Base-by-base conservation (phyloP, 1,284 basidiomycete genomes). In the Cutaneotrichosporon mucoides region DNA sequence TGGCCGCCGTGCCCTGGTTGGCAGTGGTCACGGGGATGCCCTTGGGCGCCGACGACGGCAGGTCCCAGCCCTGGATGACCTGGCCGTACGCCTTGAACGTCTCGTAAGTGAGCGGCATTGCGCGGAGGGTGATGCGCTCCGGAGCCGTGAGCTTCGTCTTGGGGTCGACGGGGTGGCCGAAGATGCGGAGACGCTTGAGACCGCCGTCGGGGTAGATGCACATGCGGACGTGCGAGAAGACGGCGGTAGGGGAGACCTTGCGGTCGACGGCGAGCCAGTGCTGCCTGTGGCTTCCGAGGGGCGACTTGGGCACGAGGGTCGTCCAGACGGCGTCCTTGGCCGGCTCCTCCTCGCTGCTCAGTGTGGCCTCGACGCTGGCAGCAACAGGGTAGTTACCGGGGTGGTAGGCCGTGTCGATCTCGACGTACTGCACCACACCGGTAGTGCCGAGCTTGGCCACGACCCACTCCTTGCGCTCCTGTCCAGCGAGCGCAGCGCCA, bases 181-280 rank as follows among this genome's bases (percentile, higher is more conserved):
- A 82, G 50, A 98, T 76, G 53, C 95, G 85, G 24, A 99, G 80
- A 9, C 95, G 86, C 80, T 99, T 99, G 73, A 98, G 82, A 24
- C 95, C 95, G 51, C 95, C 95, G 73, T 99, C 95, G 4, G 95
- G 95, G 76, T 89, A 86, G 71, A 97, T 96, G 15, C 88, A 91
- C 63, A 95, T 80, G 68, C 86, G 86, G 58, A 98, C 84, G 76
- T 99, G 95, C 11, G 87, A 92, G 76, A 86, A 93, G 13, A 82
- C 75, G 56, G 78, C 79, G 9, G 79, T 83, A 44, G 66, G 56
- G 34, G 71, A 65, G 37, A 82, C 77, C 15, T 83, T 81, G 66
- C 87, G 83, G 68, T 88, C 84, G 56, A 96, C 81, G 68, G 88
- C 85, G 79, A 97, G 91, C 73, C 85, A 89, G 75, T 97, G 93